Conservation (phyloP, 148 eudicot species). For the Vaccinium myrtillus region DNA sequence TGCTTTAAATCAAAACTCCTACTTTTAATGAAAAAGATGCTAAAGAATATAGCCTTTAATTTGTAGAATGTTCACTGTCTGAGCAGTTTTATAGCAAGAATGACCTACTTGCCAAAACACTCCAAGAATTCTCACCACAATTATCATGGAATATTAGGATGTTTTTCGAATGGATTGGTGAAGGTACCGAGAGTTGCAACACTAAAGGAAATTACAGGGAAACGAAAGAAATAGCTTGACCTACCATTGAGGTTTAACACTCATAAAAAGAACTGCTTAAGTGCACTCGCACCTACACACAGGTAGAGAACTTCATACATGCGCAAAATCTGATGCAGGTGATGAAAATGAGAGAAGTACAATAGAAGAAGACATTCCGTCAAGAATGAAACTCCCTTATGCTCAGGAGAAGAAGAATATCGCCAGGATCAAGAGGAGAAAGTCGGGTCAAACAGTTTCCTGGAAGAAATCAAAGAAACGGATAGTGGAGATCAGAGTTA, state of each 20-base stretch:
- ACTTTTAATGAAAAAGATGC: not conserved
- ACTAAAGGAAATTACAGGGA: too few species aligned
- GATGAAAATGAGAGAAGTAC: slow-evolving; percentile 2
- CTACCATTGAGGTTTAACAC: not conserved
- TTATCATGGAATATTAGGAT: not conserved
- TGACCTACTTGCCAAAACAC: not conserved
- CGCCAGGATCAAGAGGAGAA: slow-evolving; percentile 6
- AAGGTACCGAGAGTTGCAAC: too few species aligned
- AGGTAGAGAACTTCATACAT: not conserved
- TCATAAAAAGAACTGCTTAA: not conserved
- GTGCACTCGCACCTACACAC: not conserved
- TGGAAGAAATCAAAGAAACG: slow-evolving; percentile 1
- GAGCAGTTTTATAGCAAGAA: not conserved
- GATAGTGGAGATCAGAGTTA: slow-evolving; percentile 2
- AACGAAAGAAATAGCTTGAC: too few species aligned
- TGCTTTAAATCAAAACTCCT: not conserved
- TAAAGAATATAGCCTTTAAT: not conserved
- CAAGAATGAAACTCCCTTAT: not conserved
- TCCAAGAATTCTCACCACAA: not conserved
- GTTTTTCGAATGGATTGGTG: too few species aligned
- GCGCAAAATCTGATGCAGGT: slow-evolving; percentile 18
- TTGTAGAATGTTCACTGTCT: not conserved
- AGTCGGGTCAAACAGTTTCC: not conserved
- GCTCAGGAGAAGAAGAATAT: slow-evolving; percentile 14
- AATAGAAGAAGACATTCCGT: slow-evolving; percentile 10